phyloP scores from a whole-genome alignment of 257 asterid species.

The Solanum rostratum region DNA sequence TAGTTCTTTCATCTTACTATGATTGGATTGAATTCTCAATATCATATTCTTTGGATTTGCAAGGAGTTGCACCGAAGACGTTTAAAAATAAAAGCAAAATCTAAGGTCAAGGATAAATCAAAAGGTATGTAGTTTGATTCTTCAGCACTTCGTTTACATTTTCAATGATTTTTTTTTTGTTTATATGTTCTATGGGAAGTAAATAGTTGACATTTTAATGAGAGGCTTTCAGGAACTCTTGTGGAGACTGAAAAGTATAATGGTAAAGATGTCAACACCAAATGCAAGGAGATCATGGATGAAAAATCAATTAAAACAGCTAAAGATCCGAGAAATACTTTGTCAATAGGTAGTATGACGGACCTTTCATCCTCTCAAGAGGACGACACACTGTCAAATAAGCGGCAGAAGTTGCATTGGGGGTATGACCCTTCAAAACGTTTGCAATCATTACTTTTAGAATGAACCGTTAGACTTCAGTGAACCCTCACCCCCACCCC shows the following conservation, averaged over 20 bases:
- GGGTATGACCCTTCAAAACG: constrained; percentile 35
- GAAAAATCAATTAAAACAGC: constrained; percentile 8
- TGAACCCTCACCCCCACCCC: neutral
- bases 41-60: neutral
- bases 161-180: neutral
- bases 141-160: neutral
- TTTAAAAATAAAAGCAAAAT: constrained; percentile 57
- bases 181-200: neutral
- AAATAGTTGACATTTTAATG: neutral
- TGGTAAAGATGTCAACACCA: constrained; percentile 17
- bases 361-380: constrained; percentile 7
- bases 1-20: neutral
- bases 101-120: constrained; percentile 37
- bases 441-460: neutral
- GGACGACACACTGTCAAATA: constrained; percentile 11
- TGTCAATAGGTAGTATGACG: constrained; percentile 6
- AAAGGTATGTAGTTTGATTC: constrained; percentile 35
- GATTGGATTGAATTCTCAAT: neutral
- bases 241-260: constrained; percentile 24
- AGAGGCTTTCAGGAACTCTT: constrained; percentile 18
- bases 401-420: constrained; percentile 65
- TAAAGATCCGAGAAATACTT: constrained; percentile 7
- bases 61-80: constrained; percentile 84
- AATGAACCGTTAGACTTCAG: neutral
- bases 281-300: neutral